These are phyloP conservation scores for Batrachochytrium dendrobatidis DNA, from an alignment of 371 early-diverging fungal species.

Conservation along the genomic window DNA sequence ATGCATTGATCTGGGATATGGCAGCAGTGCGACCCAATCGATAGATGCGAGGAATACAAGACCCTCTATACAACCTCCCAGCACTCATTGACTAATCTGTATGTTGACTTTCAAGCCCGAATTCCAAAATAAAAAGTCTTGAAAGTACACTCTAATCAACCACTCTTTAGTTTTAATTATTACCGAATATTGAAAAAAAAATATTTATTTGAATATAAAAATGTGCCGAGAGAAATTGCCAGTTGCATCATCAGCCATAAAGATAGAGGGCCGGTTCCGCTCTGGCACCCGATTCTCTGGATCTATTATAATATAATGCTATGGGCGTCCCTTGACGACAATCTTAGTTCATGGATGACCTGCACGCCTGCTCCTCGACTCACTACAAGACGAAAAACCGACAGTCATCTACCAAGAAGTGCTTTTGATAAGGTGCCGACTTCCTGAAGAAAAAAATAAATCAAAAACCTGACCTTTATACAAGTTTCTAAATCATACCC, in stretches of 20 bases:
- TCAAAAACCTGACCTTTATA: neutral
- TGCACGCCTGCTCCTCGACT: conserved; percentile 1
- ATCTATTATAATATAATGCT: neutral
- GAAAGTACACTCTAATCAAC: neutral
- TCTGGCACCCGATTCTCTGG: neutral
- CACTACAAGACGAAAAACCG: too few species aligned
- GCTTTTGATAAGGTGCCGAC: conserved; percentile 1
- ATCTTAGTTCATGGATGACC: neutral
- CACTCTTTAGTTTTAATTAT: neutral
- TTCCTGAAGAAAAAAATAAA: neutral
- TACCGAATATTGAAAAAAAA: too few species aligned
- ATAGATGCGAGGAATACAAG: neutral
- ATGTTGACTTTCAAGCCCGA: neutral
- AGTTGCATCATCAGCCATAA: conserved; percentile 1
- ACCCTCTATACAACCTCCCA: neutral
- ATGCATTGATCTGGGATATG: too few species aligned
- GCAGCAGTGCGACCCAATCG: too few species aligned
- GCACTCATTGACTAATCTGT: neutral
- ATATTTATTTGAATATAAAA: too few species aligned
- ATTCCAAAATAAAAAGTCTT: neutral
- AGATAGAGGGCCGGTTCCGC: conserved; percentile 1
- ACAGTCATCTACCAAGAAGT: neutral
- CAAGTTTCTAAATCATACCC: too few species aligned
- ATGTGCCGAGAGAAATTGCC: neutral
- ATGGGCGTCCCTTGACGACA: neutral